Evolutionary conservation across 371 early-diverging fungal species (phyloP).

Genomic region (Basidiobolus meristosporus): DNA sequence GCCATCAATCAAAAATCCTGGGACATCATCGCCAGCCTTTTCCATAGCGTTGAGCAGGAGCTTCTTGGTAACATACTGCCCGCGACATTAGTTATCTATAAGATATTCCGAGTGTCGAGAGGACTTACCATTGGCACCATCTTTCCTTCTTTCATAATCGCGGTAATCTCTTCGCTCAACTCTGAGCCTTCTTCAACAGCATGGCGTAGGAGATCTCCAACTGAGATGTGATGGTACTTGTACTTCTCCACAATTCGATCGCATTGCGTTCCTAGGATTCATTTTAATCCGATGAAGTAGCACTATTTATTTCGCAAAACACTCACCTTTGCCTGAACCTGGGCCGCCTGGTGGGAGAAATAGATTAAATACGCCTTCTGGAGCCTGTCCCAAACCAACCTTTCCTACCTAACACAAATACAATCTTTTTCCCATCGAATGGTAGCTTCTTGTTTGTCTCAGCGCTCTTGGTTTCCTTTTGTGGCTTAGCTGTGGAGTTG

Average conservation of each 20-base stretch:
- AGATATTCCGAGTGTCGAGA: background rate
- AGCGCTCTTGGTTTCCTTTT: background rate
- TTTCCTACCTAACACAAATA: slow-evolving; percentile 2
- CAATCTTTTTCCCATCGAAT: slow-evolving; percentile 1
- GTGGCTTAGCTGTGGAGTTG: no score
- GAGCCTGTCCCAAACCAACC: background rate
- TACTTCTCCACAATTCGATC: slow-evolving; percentile 19
- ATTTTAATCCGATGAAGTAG: slow-evolving; percentile 4
- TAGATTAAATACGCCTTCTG: background rate
- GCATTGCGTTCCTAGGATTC: slow-evolving; percentile 30
- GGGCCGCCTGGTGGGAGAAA: background rate
- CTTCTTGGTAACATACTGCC: slow-evolving; percentile 17
- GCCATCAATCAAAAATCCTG: slow-evolving; percentile 21
- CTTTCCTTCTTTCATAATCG: slow-evolving; percentile 31
- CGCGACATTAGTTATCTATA: background rate
- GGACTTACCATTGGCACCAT: slow-evolving; percentile 29
- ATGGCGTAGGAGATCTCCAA: slow-evolving; percentile 46
- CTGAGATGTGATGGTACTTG: slow-evolving; percentile 27
- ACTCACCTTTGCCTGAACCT: slow-evolving; percentile 2
- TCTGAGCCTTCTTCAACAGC: slow-evolving; percentile 23
- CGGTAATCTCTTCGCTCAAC: slow-evolving; percentile 20
- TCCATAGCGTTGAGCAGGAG: slow-evolving; percentile 13
- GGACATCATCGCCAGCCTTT: slow-evolving; percentile 3
- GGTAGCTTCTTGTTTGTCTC: background rate
- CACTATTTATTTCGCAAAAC: background rate